Conservation (phyloP, 495 filamentous ascomycete species). For the Neurospora sp. region DNA sequence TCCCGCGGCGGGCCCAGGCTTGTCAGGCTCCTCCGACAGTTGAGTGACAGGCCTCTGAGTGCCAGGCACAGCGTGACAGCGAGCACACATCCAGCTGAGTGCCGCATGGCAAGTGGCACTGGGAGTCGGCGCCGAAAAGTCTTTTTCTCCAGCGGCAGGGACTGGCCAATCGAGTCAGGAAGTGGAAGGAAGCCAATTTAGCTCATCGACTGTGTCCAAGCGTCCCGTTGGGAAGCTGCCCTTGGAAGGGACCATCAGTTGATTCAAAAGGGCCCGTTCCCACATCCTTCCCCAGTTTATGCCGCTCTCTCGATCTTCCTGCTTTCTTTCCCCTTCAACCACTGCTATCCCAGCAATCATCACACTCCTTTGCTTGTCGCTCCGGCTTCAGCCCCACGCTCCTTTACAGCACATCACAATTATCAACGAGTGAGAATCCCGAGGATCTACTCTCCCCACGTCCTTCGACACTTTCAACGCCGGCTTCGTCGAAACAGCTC, state of each 20-base stretch:
- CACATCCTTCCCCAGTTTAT: constrained; percentile 7
- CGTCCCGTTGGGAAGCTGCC: not conserved
- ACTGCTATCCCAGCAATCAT: constrained; percentile 14
- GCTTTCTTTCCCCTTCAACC: constrained; percentile 8
- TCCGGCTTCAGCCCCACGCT: constrained; percentile 25
- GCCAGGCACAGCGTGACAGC: not conserved
- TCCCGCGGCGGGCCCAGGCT: not conserved
- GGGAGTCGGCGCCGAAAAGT: not conserved
- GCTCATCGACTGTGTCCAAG: not conserved
- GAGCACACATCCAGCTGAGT: not conserved
- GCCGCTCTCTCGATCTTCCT: constrained; percentile 6
- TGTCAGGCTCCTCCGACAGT: not conserved
- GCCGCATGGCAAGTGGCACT: not conserved
- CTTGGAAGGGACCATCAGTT: constrained; percentile 1
- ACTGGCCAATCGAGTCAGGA: not conserved
- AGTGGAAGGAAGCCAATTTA: not conserved
- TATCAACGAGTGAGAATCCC: not conserved
- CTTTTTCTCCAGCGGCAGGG: not conserved
- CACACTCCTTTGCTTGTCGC: constrained; percentile 23
- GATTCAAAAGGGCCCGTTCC: constrained; percentile 15
- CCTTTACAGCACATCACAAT: constrained; percentile 12
- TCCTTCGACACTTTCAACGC: not conserved
- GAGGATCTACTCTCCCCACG: not conserved
- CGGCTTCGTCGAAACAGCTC: constrained; percentile 2
- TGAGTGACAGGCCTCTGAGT: not conserved